Conservation (phyloP, 768 basidiomycete genomes). For the Termitomyces eurrhizus region DNA sequence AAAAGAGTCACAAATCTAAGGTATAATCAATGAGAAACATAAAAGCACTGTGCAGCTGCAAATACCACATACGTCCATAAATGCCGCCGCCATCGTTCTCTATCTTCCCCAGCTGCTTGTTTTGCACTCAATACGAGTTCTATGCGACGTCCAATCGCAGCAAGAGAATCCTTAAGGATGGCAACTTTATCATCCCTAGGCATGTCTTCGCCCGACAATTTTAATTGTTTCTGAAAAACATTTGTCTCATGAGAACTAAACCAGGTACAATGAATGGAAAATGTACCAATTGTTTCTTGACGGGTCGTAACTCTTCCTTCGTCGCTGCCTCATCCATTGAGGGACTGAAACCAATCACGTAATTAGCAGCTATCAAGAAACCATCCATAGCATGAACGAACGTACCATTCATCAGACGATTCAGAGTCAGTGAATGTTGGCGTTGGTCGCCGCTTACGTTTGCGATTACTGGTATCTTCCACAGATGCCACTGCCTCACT, state of each 20-base stretch:
- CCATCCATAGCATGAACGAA: conserved; percentile 15
- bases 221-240: conserved; percentile 79
- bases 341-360: conserved; percentile 45
- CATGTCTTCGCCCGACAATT: conserved; percentile 89
- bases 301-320: conserved; percentile 93
- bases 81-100: conserved; percentile 86
- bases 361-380: conserved; percentile 7
- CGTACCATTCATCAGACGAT: conserved; percentile 88
- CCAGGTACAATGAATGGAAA: not conserved
- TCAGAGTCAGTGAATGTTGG: conserved; percentile 96
- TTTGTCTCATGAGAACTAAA: conserved; percentile 4
- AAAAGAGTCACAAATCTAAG: conserved; percentile 89
- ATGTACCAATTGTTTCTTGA: conserved; percentile 90
- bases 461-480: conserved; percentile 63
- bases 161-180: conserved; percentile 91
- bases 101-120: conserved; percentile 74
- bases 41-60: not conserved
- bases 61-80: conserved; percentile 84
- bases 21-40: conserved; percentile 3
- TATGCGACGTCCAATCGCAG: conserved; percentile 90
- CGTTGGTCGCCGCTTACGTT: conserved; percentile 91
- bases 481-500: conserved; percentile 83
- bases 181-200: conserved; percentile 94
- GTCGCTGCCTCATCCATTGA: conserved; percentile 94
- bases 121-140: conserved; percentile 77